Percentiles rank a stretch among this genome's conserved stretches.
Conservation (phyloP, 495 filamentous ascomycete species). For the Glutinoglossum americanum region DNA sequence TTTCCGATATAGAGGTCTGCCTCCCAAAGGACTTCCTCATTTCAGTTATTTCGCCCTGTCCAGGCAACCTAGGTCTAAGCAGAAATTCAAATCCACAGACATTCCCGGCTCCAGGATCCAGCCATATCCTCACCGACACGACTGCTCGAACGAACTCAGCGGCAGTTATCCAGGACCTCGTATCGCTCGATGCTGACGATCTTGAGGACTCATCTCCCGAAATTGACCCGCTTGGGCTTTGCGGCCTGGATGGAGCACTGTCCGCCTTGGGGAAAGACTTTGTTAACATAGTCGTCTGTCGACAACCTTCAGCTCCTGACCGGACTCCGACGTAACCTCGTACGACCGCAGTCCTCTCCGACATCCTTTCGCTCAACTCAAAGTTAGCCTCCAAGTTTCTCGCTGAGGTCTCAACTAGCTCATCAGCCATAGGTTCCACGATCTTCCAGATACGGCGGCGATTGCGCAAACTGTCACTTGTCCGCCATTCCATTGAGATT, state of each 20-base stretch:
- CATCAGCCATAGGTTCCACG: constrained; percentile 17
- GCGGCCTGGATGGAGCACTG: neutral
- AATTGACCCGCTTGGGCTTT: neutral
- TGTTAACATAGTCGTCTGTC: constrained; percentile 13
- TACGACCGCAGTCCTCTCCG: constrained; percentile 12
- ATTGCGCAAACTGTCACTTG: constrained; percentile 12
- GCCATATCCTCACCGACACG: constrained; percentile 10
- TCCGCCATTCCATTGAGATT: constrained; percentile 7
- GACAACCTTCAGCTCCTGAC: constrained; percentile 11
- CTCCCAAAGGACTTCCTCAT: constrained; percentile 10
- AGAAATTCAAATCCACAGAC: constrained; percentile 13
- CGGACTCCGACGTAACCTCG: constrained; percentile 13
- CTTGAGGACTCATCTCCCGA: neutral
- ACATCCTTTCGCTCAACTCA: constrained; percentile 4
- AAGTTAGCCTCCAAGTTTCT: constrained; percentile 8
- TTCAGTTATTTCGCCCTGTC: neutral
- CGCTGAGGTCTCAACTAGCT: constrained; percentile 14
- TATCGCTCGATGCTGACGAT: constrained; percentile 2
- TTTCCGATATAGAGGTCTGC: constrained; percentile 6
- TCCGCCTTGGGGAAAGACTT: constrained; percentile 3
- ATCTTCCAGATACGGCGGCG: constrained; percentile 18
- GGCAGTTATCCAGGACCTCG: neutral
- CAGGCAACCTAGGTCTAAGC: constrained; percentile 2
- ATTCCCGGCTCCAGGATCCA: constrained; percentile 11
- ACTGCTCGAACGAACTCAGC: constrained; percentile 7